Evolutionary conservation across 2,329 filamentous ascomycete species (phyloP).

Genomic region (Xylaria sp.): DNA sequence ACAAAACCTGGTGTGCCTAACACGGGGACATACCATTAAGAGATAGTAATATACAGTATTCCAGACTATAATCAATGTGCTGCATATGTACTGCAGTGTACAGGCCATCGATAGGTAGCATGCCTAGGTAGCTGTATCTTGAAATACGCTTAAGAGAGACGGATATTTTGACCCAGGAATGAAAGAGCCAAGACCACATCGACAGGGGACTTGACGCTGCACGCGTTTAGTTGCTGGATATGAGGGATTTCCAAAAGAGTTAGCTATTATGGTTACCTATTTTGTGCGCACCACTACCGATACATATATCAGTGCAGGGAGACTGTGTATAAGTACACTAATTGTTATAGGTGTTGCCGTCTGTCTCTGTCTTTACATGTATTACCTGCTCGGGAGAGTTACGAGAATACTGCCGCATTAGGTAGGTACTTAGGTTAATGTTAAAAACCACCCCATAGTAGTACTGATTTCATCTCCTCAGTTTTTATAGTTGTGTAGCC

Average conservation of each 20-base stretch:
- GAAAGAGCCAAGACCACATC: not conserved
- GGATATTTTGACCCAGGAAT: not conserved
- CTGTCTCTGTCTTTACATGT: not conserved
- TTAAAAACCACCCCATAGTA: too few species aligned
- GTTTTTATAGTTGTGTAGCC: too few species aligned
- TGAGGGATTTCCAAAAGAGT: constrained; percentile 10
- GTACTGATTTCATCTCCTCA: too few species aligned
- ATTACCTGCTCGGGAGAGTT: not conserved
- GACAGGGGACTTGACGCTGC: not conserved
- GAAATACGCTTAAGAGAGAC: too few species aligned
- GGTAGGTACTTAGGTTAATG: not conserved
- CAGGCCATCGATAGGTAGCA: not conserved
- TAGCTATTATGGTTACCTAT: not conserved
- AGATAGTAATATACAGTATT: too few species aligned
- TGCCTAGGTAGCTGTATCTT: not conserved
- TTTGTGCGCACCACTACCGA: too few species aligned
- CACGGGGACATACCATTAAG: too few species aligned
- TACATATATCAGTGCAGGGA: not conserved
- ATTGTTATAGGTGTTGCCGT: not conserved
- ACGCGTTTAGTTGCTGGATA: not conserved
- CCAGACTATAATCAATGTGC: too few species aligned
- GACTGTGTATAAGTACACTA: not conserved
- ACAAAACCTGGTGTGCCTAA: too few species aligned
- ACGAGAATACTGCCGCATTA: not conserved
- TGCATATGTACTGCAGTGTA: not conserved